Conservation (phyloP, 768 basidiomycete genomes). For the Suillus fuscotomentosus region DNA sequence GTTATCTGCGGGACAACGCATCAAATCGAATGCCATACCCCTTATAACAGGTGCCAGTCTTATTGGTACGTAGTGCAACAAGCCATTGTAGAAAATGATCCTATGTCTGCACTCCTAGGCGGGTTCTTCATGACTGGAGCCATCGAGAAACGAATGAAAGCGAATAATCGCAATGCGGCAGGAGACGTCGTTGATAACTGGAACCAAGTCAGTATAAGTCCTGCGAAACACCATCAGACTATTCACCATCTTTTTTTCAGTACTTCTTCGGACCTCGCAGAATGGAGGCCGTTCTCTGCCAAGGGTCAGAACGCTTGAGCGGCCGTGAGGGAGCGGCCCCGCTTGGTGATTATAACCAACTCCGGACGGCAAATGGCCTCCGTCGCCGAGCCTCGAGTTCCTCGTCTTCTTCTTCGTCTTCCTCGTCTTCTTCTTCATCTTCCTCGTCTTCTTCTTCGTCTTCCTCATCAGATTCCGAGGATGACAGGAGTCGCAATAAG, state of each 20-base stretch:
- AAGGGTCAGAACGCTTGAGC: constrained; percentile 28
- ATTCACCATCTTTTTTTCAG: constrained; percentile 22
- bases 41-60: constrained; percentile 30
- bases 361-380: constrained; percentile 16
- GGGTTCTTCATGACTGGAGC: constrained; percentile 14
- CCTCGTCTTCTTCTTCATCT: neutral
- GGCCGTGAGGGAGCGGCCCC: constrained; percentile 24
- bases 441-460: too few species aligned
- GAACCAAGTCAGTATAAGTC: constrained; percentile 45
- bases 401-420: neutral
- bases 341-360: constrained; percentile 16
- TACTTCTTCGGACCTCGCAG: constrained; percentile 48
- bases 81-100: neutral
- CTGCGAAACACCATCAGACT: neutral
- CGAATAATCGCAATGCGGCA: constrained; percentile 37
- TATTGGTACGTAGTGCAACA: constrained; percentile 14
- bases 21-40: constrained; percentile 30
- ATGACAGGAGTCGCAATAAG: neutral
- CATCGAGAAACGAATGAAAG: constrained; percentile 28
- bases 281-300: constrained; percentile 41
- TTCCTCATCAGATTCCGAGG: constrained; percentile 10
- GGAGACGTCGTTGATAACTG: constrained; percentile 45
- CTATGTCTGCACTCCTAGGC: constrained; percentile 9
- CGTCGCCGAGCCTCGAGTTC: constrained; percentile 12
- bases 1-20: constrained; percentile 34